phyloP scores from a whole-genome alignment of 2,329 filamentous ascomycete genomes.

The Phaeomoniella chlamydospora region DNA sequence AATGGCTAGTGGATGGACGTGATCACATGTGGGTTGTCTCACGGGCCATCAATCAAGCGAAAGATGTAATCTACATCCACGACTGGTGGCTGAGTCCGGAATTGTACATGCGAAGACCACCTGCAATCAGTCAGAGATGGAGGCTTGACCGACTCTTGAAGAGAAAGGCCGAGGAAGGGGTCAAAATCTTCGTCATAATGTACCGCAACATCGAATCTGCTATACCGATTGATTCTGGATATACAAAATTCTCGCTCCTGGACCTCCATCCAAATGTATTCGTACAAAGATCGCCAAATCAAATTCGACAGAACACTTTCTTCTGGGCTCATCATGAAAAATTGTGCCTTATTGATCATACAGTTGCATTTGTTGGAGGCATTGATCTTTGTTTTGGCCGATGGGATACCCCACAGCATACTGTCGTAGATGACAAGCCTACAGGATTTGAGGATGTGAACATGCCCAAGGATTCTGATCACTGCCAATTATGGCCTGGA shows the following conservation, averaged over 20 bases:
- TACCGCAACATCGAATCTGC: constrained; percentile 97
- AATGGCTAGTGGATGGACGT: constrained; percentile 91
- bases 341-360: constrained; percentile 91
- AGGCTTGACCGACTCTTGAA: constrained; percentile 85
- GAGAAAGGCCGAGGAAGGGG: constrained; percentile 81
- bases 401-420: constrained; percentile 93
- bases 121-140: constrained; percentile 97
- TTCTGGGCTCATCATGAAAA: constrained; percentile 99
- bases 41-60: constrained; percentile 88
- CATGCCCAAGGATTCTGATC: constrained; percentile 72
- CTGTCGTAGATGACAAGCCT: constrained; percentile 79
- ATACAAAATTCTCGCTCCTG: constrained; percentile 90
- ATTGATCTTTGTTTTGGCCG: constrained; percentile 94
- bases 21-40: constrained; percentile 99
- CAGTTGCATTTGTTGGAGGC: constrained; percentile 86
- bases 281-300: constrained; percentile 89
- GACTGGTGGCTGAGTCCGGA: constrained; percentile 99
- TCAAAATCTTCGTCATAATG: constrained; percentile 95
- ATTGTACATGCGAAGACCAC: constrained; percentile 83
- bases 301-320: constrained; percentile 97
- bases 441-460: constrained; percentile 79
- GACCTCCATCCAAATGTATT: constrained; percentile 95
- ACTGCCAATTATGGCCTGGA: constrained; percentile 90
- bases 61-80: constrained; percentile 96
- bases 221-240: constrained; percentile 93